Base-by-base conservation (phyloP, 352 stramenopile species). In the Phytophthora hibernalis region DNA sequence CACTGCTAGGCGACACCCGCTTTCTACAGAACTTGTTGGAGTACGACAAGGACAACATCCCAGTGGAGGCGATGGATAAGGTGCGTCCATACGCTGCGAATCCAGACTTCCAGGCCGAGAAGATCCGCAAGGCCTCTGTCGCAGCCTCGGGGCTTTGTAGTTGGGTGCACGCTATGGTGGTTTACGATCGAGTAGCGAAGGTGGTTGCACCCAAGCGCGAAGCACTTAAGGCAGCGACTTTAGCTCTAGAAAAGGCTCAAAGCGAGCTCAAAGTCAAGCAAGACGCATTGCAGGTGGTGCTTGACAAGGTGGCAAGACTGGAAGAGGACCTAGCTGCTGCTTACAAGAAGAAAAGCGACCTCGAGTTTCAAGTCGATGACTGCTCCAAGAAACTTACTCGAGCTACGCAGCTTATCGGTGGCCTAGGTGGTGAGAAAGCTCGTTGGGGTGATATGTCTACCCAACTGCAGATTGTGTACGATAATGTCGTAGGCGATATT, bases 21-120 rank as follows among this genome's bases (percentile, higher is more conserved):
- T 99, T 99, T 63, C 62, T 99, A 3, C 80, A 97, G 65, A 97
- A 97, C 50, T 69, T 99, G 9, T 81, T 98, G 26, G 93, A 98
- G 52, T 99, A 98, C 67, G 95, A 99, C 73, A 98, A 98, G 67
- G 96, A 99, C 71, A 97, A 98, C 65, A 98, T 99, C 55, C 62
- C 70, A 3, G 70, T 74, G 6, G 85, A 96, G n/a, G 92, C 96
- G 2, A 95, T 98, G 61, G 83, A 96, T 5, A 98, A 98, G 71
- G 86, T 98, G 18, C 65, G 70, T 3, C 83, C 79, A 26, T 98
- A 95, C 54, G 59, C 87, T 1, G 77, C 77, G 30, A 97, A 98
- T 45, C 82, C 90, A 0, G 90, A 98, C 54, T 99, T 99, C 61
- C 82, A 89, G 24, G 89, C 95, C 8, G 94, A 98, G 0, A 97